phyloP scores from a whole-genome alignment of 495 filamentous ascomycete genomes.

The Bombardia bombarda region DNA sequence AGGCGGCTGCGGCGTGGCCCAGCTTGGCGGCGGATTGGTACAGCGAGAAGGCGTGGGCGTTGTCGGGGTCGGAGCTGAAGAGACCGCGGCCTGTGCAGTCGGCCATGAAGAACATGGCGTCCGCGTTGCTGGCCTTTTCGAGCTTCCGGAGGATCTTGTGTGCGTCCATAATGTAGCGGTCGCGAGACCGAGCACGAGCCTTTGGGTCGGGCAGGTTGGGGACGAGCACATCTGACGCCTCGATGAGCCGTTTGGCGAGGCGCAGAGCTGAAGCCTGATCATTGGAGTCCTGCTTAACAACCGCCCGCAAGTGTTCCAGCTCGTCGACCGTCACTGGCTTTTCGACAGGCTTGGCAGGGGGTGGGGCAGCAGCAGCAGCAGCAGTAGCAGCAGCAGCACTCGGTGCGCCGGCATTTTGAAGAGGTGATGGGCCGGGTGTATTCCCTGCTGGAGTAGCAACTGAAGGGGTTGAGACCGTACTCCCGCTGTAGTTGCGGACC shows the following conservation, averaged over 20 bases:
- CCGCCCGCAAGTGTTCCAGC: conserved; percentile 61
- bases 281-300: conserved; percentile 57
- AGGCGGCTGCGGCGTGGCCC: conserved; percentile 78
- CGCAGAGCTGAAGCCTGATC: conserved; percentile 63
- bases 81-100: conserved; percentile 78
- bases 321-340: conserved; percentile 68
- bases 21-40: conserved; percentile 91
- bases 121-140: conserved; percentile 52
- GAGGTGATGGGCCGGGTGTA: no score
- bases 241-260: conserved; percentile 78
- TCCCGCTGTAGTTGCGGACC: conserved; percentile 60
- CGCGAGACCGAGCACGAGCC: conserved; percentile 64
- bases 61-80: conserved; percentile 57
- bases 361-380: conserved; percentile 5
- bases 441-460: not conserved
- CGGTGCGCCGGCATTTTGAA: no score
- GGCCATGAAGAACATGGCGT: conserved; percentile 91
- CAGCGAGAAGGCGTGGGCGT: conserved; percentile 82
- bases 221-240: conserved; percentile 72
- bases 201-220: conserved; percentile 66
- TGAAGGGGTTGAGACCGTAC: conserved; percentile 9
- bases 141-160: conserved; percentile 88
- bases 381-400: not conserved
- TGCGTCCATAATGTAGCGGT: conserved; percentile 77
- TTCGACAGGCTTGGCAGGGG: conserved; percentile 23